A percentile compares a stretch with the other conserved stretches of the same genome.
phyloP scores from a whole-genome alignment of 768 basidiomycete species.

The Cyclocybe aegerita region DNA sequence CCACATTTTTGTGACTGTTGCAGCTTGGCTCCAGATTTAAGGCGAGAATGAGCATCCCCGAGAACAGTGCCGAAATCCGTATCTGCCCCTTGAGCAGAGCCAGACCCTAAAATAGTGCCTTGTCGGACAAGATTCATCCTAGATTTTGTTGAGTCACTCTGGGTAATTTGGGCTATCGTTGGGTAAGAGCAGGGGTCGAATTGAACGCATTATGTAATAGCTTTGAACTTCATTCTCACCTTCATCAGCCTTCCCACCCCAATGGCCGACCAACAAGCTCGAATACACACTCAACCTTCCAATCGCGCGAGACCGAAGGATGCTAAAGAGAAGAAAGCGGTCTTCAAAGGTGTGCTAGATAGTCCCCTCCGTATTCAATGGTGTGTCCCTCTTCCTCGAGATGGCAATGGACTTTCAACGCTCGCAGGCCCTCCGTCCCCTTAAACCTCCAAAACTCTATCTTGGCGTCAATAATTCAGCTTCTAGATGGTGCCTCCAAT shows the following conservation, averaged over 20 bases:
- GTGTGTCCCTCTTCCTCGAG: constrained; percentile 35
- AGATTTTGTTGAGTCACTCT: neutral
- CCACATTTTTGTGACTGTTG: constrained; percentile 23
- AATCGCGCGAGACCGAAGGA: constrained; percentile 57
- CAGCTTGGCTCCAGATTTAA: constrained; percentile 53
- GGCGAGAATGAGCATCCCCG: constrained; percentile 56
- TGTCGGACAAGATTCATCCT: constrained; percentile 14
- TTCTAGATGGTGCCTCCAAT: constrained; percentile 49
- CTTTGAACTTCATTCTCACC: neutral
- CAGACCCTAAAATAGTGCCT: constrained; percentile 49
- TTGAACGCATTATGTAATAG: no score
- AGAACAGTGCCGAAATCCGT: constrained; percentile 62
- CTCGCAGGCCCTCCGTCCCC: constrained; percentile 60
- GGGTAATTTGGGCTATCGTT: no score
- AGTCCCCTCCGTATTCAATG: constrained; percentile 73
- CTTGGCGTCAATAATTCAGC: constrained; percentile 48
- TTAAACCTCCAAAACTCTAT: constrained; percentile 60
- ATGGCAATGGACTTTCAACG: constrained; percentile 4
- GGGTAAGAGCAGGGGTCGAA: no score
- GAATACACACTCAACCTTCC: constrained; percentile 55
- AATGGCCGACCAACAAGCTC: constrained; percentile 53
- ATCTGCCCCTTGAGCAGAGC: constrained; percentile 43
- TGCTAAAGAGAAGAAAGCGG: constrained; percentile 53
- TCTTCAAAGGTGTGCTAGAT: constrained; percentile 70
- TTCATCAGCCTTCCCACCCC: neutral